Evolutionary conservation across 106 monocot species (phyloP).

Genomic region (Amphibolis antarctica): DNA sequence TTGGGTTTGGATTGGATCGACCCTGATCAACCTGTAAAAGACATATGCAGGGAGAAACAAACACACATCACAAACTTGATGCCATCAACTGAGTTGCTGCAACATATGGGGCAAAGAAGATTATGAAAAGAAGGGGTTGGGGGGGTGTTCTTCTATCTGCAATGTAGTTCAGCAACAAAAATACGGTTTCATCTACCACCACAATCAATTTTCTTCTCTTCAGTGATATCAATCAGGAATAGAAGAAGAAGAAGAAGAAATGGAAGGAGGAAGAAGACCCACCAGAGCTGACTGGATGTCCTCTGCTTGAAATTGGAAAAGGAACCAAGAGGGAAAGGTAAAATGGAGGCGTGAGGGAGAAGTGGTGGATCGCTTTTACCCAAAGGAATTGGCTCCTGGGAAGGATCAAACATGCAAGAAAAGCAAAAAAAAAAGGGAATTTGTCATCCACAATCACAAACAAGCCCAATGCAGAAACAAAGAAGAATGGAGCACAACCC

Average conservation of each 20-base stretch:
- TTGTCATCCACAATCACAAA: not conserved
- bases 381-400: too few species aligned
- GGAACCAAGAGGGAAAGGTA: too few species aligned
- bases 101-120: not conserved
- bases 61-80: slow-evolving; percentile 2
- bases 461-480: not conserved
- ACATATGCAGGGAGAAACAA: slow-evolving; percentile 1
- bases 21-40: slow-evolving; percentile 4
- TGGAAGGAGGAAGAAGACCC: too few species aligned
- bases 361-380: too few species aligned
- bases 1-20: not conserved
- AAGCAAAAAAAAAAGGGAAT: not conserved
- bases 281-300: too few species aligned
- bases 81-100: slow-evolving; percentile 1
- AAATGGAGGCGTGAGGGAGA: too few species aligned
- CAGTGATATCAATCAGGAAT: too few species aligned
- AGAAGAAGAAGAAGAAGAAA: too few species aligned
- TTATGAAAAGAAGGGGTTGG: not conserved
- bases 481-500: not conserved
- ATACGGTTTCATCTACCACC: not conserved
- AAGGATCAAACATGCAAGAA: not conserved
- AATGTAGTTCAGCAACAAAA: slow-evolving; percentile 1
- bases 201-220: too few species aligned
- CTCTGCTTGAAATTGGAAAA: too few species aligned
- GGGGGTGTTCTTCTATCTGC: not conserved